Conservation (phyloP, 2,329 filamentous ascomycete species). For the Aspergillus sclerotialis region DNA sequence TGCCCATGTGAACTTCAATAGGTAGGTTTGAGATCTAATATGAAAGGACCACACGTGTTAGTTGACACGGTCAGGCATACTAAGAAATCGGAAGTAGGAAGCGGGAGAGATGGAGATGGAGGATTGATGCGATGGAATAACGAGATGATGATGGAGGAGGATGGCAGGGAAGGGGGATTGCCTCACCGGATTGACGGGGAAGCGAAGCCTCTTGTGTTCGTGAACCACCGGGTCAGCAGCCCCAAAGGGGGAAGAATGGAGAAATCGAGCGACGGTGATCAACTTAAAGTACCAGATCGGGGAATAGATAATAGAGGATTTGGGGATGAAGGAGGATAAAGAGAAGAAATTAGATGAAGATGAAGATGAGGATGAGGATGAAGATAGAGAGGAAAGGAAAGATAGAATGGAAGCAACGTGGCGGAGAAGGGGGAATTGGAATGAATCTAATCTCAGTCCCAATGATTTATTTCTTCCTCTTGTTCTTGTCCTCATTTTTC, state of each 20-base stretch:
- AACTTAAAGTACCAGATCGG: not conserved
- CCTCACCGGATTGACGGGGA: conserved; percentile 1
- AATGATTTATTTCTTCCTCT: too few relatives aligned
- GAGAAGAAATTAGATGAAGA: not conserved
- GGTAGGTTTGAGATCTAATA: conserved; percentile 12
- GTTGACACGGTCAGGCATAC: conserved; percentile 2
- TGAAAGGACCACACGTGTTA: conserved; percentile 10
- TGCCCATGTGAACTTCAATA: conserved; percentile 14
- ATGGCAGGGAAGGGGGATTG: conserved; percentile 5
- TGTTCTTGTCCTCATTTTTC: too few relatives aligned
- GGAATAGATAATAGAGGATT: not conserved
- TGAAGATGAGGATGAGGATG: conserved; percentile 1
- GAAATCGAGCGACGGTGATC: conserved; percentile 4
- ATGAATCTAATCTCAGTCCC: not conserved
- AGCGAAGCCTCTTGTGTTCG: not conserved
- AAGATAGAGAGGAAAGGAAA: not conserved
- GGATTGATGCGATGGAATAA: conserved; percentile 9
- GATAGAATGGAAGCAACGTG: conserved; percentile 25
- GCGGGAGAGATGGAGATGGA: not conserved
- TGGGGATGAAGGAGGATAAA: not conserved
- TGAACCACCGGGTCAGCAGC: not conserved
- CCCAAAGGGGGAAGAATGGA: conserved; percentile 3
- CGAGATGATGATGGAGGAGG: conserved; percentile 18
- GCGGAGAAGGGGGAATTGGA: not conserved
- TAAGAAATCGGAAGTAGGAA: conserved; percentile 3